Conservation (phyloP, 2,329 filamentous ascomycete genomes). For the Penicillium sp. region DNA sequence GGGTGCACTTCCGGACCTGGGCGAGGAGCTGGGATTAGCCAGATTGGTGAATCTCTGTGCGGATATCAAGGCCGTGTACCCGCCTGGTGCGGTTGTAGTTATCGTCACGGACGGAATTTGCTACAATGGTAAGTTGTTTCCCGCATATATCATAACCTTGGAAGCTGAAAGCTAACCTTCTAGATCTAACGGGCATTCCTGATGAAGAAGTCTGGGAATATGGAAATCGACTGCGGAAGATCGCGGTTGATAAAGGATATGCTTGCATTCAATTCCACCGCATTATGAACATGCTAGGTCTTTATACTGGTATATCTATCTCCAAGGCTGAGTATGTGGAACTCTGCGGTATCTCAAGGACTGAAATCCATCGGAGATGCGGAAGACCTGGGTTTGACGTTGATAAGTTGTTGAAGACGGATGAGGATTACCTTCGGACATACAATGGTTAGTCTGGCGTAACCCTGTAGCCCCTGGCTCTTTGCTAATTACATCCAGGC, state of each 20-base stretch:
- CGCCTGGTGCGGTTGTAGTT: slow-evolving; percentile 7
- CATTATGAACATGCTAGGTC: slow-evolving; percentile 8
- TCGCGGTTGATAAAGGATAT: slow-evolving; percentile 5
- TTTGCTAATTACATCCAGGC: slow-evolving; percentile 1
- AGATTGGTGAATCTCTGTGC: slow-evolving; percentile 8
- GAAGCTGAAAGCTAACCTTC: background rate
- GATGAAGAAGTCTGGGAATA: slow-evolving; percentile 13
- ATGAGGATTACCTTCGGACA: slow-evolving; percentile 9
- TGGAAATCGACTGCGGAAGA: slow-evolving; percentile 11
- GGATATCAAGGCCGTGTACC: slow-evolving; percentile 8
- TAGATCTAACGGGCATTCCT: slow-evolving; percentile 9
- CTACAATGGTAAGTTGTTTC: slow-evolving; percentile 6
- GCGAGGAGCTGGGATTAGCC: slow-evolving; percentile 9
- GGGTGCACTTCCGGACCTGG: slow-evolving; percentile 1
- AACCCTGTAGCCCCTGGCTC: background rate
- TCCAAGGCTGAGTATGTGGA: slow-evolving; percentile 8
- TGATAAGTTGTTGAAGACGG: slow-evolving; percentile 5
- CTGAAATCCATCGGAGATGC: slow-evolving; percentile 5
- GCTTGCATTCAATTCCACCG: slow-evolving; percentile 9
- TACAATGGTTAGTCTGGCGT: slow-evolving; percentile 2
- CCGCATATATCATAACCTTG: background rate
- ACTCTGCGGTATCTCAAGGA: slow-evolving; percentile 1
- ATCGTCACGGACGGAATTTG: slow-evolving; percentile 11
- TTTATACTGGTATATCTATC: background rate
- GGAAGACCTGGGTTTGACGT: slow-evolving; percentile 6